Percentiles rank a stretch among this genome's conserved stretches.
phyloP scores from a whole-genome alignment of 345 rosid species.

The Hibiscus mutabilis region DNA sequence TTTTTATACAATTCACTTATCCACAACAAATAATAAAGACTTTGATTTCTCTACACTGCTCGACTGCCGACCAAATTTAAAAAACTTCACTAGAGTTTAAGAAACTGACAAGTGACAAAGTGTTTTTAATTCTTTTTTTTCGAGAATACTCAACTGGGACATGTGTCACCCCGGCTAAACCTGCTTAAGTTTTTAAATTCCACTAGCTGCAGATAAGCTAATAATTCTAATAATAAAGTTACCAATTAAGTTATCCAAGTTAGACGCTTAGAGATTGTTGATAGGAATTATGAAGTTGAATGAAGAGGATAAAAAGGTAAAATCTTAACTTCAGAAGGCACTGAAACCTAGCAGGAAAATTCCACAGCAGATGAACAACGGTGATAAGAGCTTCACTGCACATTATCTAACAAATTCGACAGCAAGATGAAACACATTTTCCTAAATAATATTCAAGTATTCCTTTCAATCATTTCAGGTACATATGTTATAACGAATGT shows the following conservation, averaged over 20 bases:
- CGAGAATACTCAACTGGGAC: neutral
- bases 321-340: neutral
- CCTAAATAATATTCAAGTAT: constrained; percentile 1
- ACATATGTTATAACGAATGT: neutral
- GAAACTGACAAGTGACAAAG: neutral
- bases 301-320: neutral
- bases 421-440: neutral
- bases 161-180: neutral
- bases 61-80: neutral
- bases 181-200: neutral
- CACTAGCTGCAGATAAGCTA: neutral
- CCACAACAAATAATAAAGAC: neutral
- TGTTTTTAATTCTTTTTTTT: neutral
- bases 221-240: neutral
- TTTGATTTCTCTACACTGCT: neutral
- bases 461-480: neutral
- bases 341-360: neutral
- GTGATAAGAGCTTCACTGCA: neutral
- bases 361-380: neutral
- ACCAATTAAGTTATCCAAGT: neutral
- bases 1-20: neutral
- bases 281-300: neutral
- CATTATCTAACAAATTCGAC: neutral
- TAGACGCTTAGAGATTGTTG: neutral
- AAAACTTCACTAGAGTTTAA: neutral